Conservation (phyloP, 2,329 filamentous ascomycete species). For the Aspergillus sp. region DNA sequence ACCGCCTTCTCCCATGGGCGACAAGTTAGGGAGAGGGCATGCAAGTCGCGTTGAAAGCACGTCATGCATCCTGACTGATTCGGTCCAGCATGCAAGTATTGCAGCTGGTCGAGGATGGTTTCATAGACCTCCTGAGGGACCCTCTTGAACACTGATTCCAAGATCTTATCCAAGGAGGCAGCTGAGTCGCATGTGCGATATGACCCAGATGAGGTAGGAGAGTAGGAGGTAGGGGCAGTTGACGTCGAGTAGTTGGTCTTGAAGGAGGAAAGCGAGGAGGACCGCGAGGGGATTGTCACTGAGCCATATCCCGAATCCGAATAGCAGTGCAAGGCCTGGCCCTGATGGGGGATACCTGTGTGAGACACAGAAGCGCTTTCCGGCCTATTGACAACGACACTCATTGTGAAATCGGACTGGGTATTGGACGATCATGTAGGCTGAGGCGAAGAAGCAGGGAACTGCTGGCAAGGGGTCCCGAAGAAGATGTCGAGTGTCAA, state of each 20-base stretch:
- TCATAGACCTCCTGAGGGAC: slow-evolving; percentile 57
- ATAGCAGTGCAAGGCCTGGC: slow-evolving; percentile 25
- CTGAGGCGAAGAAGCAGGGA: slow-evolving; percentile 1
- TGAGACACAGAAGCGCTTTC: slow-evolving; percentile 35
- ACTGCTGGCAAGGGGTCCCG: slow-evolving; percentile 11
- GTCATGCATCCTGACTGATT: slow-evolving; percentile 49
- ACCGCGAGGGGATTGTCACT: slow-evolving; percentile 32
- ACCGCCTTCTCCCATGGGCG: slow-evolving; percentile 58
- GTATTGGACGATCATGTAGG: slow-evolving; percentile 18
- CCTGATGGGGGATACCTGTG: slow-evolving; percentile 25
- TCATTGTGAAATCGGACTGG: slow-evolving; percentile 32
- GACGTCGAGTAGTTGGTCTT: slow-evolving; percentile 38
- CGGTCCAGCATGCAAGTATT: slow-evolving; percentile 44
- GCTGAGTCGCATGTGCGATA: slow-evolving; percentile 41
- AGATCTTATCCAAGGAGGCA: slow-evolving; percentile 33
- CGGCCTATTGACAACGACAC: slow-evolving; percentile 40
- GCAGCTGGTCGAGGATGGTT: slow-evolving; percentile 53
- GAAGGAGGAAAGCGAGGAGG: slow-evolving; percentile 38
- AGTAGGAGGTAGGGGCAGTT: slow-evolving; percentile 39
- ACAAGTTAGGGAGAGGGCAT: slow-evolving; percentile 54
- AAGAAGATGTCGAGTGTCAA: slow-evolving; percentile 4
- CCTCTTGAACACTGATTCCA: slow-evolving; percentile 41
- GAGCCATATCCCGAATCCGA: slow-evolving; percentile 30
- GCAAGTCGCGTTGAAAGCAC: slow-evolving; percentile 56
- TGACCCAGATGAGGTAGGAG: slow-evolving; percentile 36